Evolutionary conservation across 1,284 basidiomycete genomes (phyloP).

Genomic region (Schizophyllum commune): DNA sequence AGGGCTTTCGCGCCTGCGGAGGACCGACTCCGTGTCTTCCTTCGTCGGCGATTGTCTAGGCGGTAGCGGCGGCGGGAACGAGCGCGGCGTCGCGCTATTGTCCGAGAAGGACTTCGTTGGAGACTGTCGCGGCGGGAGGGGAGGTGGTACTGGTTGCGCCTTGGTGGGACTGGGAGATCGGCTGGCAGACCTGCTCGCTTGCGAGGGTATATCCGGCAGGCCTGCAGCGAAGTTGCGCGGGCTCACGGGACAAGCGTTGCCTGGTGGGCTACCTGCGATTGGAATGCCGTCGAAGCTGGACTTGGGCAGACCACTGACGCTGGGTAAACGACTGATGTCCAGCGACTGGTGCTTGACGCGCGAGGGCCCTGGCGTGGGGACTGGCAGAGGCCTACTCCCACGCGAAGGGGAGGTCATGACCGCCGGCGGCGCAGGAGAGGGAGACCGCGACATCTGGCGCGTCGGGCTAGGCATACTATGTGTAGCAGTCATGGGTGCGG

Average conservation of each 20-base stretch:
- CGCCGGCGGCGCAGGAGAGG: conserved; percentile 3
- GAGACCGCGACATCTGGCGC: conserved; percentile 1
- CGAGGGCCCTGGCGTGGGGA: neutral
- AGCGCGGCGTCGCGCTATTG: conserved; percentile 11
- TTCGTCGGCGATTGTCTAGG: neutral
- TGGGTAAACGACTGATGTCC: conserved; percentile 10
- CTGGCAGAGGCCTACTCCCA: conserved; percentile 7
- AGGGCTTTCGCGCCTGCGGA: neutral
- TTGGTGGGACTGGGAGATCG: conserved; percentile 8
- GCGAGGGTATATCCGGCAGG: conserved; percentile 6
- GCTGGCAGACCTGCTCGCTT: conserved; percentile 11
- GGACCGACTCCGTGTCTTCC: neutral
- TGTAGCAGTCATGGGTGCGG: conserved; percentile 5
- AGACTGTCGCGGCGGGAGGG: neutral
- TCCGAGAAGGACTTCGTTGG: conserved; percentile 1
- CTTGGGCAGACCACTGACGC: neutral
- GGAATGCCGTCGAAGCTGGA: neutral
- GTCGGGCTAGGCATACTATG: conserved; percentile 3
- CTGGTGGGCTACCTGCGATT: neutral
- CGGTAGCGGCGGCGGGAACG: conserved; percentile 6
- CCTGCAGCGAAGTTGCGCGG: neutral
- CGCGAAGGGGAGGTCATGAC: conserved; percentile 6
- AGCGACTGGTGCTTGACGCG: conserved; percentile 11
- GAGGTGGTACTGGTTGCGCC: conserved; percentile 10
- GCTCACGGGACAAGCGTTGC: conserved; percentile 1